Conservation (phyloP, 2,329 filamentous ascomycete genomes). For the Chlorencoelia australis region DNA sequence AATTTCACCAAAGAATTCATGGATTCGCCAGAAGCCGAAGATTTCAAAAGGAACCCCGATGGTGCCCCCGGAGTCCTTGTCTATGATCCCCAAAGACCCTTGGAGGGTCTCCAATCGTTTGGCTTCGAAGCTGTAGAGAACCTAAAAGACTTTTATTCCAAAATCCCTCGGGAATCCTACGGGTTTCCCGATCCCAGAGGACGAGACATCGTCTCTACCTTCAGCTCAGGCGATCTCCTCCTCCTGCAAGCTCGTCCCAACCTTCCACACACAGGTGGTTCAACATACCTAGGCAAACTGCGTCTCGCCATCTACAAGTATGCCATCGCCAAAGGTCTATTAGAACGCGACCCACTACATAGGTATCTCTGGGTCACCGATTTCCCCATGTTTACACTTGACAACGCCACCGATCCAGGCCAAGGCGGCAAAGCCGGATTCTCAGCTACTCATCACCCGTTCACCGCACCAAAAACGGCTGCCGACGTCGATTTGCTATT, state of each 20-base stretch:
- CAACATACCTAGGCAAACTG: slow-evolving; percentile 38
- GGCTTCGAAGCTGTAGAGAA: slow-evolving; percentile 61
- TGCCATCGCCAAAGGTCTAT: slow-evolving; percentile 17
- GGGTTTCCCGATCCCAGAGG: slow-evolving; percentile 4
- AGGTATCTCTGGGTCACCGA: slow-evolving; percentile 74
- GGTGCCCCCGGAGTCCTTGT: slow-evolving; percentile 76
- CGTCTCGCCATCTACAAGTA: slow-evolving; percentile 23
- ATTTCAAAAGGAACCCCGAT: slow-evolving; percentile 57
- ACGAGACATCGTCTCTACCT: slow-evolving; percentile 22
- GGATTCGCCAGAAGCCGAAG: slow-evolving; percentile 46
- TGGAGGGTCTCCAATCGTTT: slow-evolving; percentile 67
- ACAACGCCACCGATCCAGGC: slow-evolving; percentile 41
- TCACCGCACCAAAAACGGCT: slow-evolving; percentile 71
- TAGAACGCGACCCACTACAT: slow-evolving; percentile 33
- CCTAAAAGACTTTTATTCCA: slow-evolving; percentile 23
- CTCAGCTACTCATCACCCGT: slow-evolving; percentile 86
- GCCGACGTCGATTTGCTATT: slow-evolving; percentile 66
- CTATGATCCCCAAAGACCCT: slow-evolving; percentile 61
- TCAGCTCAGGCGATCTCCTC: slow-evolving; percentile 65
- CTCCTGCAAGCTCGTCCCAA: slow-evolving; percentile 68
- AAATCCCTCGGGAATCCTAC: slow-evolving; percentile 9
- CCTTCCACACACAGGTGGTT: slow-evolving; percentile 58
- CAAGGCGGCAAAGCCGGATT: slow-evolving; percentile 77
- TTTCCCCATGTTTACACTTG: slow-evolving; percentile 85
- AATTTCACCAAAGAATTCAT: slow-evolving; percentile 62